Evolutionary conservation across 306 rosid genomes (phyloP), one percentile per base, ranked within the genome.

Genomic region (Cucumis melo): DNA sequence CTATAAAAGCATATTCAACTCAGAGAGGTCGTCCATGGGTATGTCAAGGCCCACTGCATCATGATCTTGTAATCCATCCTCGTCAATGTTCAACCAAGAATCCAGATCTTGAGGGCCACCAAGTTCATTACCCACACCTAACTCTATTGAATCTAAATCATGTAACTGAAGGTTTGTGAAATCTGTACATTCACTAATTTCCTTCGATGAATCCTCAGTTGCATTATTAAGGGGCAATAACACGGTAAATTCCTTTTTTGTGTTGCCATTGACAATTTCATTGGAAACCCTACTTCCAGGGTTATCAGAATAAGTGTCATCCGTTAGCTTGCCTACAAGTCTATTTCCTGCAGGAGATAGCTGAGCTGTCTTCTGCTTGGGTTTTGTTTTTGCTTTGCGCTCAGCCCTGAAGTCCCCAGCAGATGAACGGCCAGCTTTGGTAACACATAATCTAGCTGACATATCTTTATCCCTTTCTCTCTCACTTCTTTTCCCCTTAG

Each of bases 1-100:
- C 87, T 94, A 93, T 39, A 80, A 62, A 79, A 83, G 19, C 88
- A 89, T 82, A 78, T 72, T 78, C 86, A 92, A 79, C 17, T 83
- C 91, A 58, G 92, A 86, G 76, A 93, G 89, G 80, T 93, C 98
- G 74, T 91, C 98, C 98, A 91, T 88, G 57, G 97, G 98, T 83
- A 91, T 90, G 67, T 85, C 93, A 21, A 88, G 87, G 84, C 96
- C 97, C 56, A 78, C 75, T 1, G 78, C 71, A 80, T 87, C 91
- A 74, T 80, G 78, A 34, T 86, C 98, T 81, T 87, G 90, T 63
- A 88, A 79, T 54, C 81, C 88, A 41, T 87, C 96, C 19, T 85
- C 92, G 48, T 87, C 95, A 80, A 89, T 78, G 85, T 87, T 86
- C 79, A 87, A 81, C 93, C 92, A 93, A 59, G 86, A 81, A 78